Evolutionary conservation across 106 monocot genomes (phyloP).

Genomic region (Gastrodia elata): DNA sequence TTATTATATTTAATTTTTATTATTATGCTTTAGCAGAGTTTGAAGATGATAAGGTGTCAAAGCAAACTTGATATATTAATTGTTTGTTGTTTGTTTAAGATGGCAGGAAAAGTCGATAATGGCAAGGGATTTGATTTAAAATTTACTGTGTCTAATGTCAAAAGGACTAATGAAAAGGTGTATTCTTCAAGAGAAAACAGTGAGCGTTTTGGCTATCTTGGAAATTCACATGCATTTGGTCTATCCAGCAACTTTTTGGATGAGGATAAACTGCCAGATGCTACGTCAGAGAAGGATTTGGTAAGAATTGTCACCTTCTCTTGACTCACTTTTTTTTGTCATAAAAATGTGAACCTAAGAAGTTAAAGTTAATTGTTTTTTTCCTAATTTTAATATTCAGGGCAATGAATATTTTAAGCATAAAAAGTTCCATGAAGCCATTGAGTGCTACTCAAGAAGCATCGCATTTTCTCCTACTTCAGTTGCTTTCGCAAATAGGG

Average conservation of each 20-base stretch:
- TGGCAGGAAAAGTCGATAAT: conserved; percentile 11
- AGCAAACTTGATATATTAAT: neutral
- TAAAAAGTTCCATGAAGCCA: conserved; percentile 69
- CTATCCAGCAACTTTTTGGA: conserved; percentile 16
- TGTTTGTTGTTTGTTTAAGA: conserved; percentile 17
- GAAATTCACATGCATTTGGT: conserved; percentile 16
- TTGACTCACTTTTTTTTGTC: neutral
- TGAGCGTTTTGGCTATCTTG: conserved; percentile 18
- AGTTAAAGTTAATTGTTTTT: conserved; percentile 10
- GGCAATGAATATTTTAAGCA: conserved; percentile 97
- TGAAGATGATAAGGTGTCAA: neutral
- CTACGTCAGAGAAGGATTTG: conserved; percentile 79
- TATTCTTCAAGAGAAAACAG: conserved; percentile 5
- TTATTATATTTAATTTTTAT: neutral
- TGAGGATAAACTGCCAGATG: conserved; percentile 58
- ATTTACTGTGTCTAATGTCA: conserved; percentile 16
- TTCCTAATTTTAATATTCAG: conserved; percentile 21
- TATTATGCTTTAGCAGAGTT: conserved; percentile 1
- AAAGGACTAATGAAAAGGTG: conserved; percentile 13
- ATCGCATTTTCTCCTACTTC: conserved; percentile 75
- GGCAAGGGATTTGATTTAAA: conserved; percentile 15
- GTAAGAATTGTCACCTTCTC: conserved; percentile 19
- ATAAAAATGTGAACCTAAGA: neutral
- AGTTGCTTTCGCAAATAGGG: conserved; percentile 96
- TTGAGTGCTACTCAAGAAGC: conserved; percentile 94